Evolutionary conservation across 2,329 filamentous ascomycete species (phyloP).

Genomic region (Metarhizium robertsii): DNA sequence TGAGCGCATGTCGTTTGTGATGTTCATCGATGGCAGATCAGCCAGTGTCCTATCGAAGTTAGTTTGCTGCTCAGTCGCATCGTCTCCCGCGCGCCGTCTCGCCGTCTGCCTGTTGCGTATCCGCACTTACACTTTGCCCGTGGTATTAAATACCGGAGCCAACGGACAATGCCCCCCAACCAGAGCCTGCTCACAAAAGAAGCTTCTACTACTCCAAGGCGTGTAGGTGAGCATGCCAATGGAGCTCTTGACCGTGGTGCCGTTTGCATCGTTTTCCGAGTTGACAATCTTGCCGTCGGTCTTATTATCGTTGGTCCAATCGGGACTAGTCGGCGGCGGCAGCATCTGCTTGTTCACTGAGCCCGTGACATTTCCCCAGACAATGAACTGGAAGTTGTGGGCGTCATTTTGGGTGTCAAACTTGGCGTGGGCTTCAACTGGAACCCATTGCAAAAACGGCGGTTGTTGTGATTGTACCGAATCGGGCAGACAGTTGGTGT

Average conservation of each 20-base stretch:
- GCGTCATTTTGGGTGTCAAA: slow-evolving; percentile 55
- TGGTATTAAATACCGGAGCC: slow-evolving; percentile 55
- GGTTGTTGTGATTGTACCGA: slow-evolving; percentile 48
- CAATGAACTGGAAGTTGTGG: slow-evolving; percentile 63
- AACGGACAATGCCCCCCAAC: slow-evolving; percentile 64
- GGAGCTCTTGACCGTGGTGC: slow-evolving; percentile 63
- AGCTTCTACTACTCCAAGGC: slow-evolving; percentile 44
- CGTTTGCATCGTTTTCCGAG: slow-evolving; percentile 48
- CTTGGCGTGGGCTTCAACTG: slow-evolving; percentile 61
- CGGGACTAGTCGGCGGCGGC: slow-evolving; percentile 47
- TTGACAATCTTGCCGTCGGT: slow-evolving; percentile 70
- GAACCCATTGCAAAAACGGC: slow-evolving; percentile 67
- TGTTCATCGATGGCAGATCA: slow-evolving; percentile 60
- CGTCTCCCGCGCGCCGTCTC: too few relatives aligned
- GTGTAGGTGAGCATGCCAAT: slow-evolving; percentile 71
- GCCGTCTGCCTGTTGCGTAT: slow-evolving; percentile 1
- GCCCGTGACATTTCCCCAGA: slow-evolving; percentile 89
- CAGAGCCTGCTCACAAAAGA: slow-evolving; percentile 58
- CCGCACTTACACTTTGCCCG: slow-evolving; percentile 11
- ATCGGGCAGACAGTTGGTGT: slow-evolving; percentile 72
- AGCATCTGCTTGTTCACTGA: slow-evolving; percentile 47
- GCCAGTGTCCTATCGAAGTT: slow-evolving; percentile 21
- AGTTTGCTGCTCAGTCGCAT: not conserved
- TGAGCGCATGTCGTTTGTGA: slow-evolving; percentile 68
- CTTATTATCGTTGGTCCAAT: slow-evolving; percentile 52